Evolutionary conservation across 441 rosid genomes (phyloP), one percentile per base, ranked within the genome.

Genomic region (Populus trichocarpa): DNA sequence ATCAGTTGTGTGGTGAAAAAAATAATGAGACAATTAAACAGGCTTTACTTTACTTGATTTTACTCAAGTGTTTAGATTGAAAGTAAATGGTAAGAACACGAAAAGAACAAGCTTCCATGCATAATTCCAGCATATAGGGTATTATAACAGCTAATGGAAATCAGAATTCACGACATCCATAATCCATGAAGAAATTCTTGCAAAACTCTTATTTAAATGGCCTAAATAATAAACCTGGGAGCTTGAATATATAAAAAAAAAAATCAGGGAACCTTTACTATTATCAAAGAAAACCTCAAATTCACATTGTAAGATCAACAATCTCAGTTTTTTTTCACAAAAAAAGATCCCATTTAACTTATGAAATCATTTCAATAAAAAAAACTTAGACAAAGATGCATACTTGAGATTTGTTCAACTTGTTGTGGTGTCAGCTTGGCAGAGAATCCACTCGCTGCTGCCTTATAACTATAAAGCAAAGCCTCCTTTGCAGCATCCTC

Each of bases 351-450:
- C 61, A 2, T n/a, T 53, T 53, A 53, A 53, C 61, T 6, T 16
- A 0, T 53, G 61, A 16, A 53, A 53, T 53, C 61, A 53, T 53
- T 53, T 18, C 22, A 16, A 12, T 46, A 50, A 16, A 50, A 46
- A 5, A 53, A 53, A 53, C 8, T 18, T 1, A 0, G 0, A 53
- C n/a, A 18, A 0, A 18, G 22, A 53, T 0, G 0, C 61, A 53
- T 84, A 95, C 97, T 87, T 1, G 90, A 87, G 2, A 93, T 84
- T 78, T 90, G 86, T 2, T 83, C 86, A 72, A 88, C 99, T 80
- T 92, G 97, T 57, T 84, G 87, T 13, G 92, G 88, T 6, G 97
- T 95, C 26, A 93, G 97, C 83, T 86, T 92, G 63, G 97, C 94
- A 7, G 97, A 90, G 83, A 95, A 95, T 6, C 97, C 97, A 61